Evolutionary conservation across 805 yeast genomes (phyloP).

Genomic region (Kodamaea hsintzibuensis): DNA sequence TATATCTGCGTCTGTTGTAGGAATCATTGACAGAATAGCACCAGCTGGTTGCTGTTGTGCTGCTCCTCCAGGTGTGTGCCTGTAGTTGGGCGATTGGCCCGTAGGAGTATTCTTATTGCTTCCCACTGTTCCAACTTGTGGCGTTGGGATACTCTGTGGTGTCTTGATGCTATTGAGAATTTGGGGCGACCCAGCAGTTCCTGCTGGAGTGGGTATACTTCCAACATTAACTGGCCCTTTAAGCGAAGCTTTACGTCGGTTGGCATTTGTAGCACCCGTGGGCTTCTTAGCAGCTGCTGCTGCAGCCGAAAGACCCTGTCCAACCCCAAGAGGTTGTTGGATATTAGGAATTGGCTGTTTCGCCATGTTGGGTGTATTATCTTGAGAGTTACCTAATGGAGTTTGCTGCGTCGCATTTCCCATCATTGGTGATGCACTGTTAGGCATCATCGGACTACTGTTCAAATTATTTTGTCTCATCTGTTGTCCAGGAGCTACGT

Average conservation of each 20-base stretch:
- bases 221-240: constrained; percentile 25
- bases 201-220: constrained; percentile 37
- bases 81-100: constrained; percentile 36
- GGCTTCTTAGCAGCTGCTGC: constrained; percentile 3
- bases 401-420: background rate
- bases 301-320: background rate
- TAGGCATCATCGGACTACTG: constrained; percentile 30
- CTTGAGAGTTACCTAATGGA: background rate
- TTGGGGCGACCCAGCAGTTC: constrained; percentile 38
- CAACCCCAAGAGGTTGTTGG: background rate
- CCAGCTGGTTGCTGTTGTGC: background rate
- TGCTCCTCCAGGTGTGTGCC: constrained; percentile 7
- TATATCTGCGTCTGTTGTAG: constrained; percentile 20
- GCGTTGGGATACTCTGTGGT: constrained; percentile 45
- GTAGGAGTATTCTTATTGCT: constrained; percentile 45
- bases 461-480: constrained; percentile 15
- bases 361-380: constrained; percentile 4
- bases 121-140: constrained; percentile 31
- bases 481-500: constrained; percentile 13
- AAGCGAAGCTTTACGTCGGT: constrained; percentile 22
- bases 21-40: constrained; percentile 7
- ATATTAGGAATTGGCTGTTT: constrained; percentile 4
- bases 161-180: constrained; percentile 43
- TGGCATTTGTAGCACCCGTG: constrained; percentile 12
- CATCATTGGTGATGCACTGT: constrained; percentile 18